Evolutionary conservation across 306 rosid species (phyloP).

Genomic region (Mucuna pruriens): DNA sequence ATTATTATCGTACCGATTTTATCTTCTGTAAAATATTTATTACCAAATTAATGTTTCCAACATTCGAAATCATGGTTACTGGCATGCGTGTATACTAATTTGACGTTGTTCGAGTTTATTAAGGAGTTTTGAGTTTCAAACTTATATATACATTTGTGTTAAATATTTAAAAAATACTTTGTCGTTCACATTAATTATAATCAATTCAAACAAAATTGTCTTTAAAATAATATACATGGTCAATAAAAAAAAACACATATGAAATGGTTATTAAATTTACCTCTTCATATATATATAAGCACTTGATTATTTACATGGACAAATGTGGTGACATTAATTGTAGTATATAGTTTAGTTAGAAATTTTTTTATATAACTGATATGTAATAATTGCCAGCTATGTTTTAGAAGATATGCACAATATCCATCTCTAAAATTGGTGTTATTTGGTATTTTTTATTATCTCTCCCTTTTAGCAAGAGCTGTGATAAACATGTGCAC

Average conservation of each 20-base stretch:
- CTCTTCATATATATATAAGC: neutral
- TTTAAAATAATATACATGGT: no score
- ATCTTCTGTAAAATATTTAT: neutral
- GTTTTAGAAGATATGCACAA: neutral
- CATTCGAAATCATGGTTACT: no score
- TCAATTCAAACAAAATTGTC: no score
- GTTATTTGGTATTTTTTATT: neutral
- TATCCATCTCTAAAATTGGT: constrained; percentile 44
- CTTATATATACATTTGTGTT: no score
- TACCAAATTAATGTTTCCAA: neutral
- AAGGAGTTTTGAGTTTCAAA: no score
- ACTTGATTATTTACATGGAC: neutral
- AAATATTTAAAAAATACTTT: no score
- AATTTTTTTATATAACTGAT: no score
- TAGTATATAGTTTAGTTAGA: no score
- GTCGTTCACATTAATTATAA: no score
- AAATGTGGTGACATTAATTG: neutral
- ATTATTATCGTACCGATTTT: neutral
- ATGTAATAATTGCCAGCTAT: neutral
- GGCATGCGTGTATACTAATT: no score
- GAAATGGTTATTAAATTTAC: neutral
- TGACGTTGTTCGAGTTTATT: no score
- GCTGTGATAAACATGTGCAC: constrained; percentile 61
- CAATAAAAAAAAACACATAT: no score
- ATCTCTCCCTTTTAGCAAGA: neutral